Evolutionary conservation across 257 asterid genomes (phyloP).

Genomic region (Ehretia macrophylla): DNA sequence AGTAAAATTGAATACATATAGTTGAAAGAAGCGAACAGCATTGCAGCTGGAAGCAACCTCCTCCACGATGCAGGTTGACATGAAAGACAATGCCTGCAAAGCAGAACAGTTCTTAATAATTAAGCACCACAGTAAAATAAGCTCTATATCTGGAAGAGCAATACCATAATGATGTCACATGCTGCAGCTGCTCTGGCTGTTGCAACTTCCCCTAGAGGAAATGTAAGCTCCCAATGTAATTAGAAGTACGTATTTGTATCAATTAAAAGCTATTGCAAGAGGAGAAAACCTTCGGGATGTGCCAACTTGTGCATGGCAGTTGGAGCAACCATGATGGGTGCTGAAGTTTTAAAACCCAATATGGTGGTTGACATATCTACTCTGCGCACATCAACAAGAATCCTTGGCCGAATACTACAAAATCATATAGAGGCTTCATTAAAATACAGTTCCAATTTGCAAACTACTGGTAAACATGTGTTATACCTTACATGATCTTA

Average conservation of each 20-base stretch:
- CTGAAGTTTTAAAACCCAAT: slow-evolving; percentile 42
- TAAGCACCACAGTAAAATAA: not conserved
- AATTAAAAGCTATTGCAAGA: not conserved
- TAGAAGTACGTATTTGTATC: too few species aligned
- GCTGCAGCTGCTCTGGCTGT: slow-evolving; percentile 62
- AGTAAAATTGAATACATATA: slow-evolving; percentile 34
- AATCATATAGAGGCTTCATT: slow-evolving; percentile 2
- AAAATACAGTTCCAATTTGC: not conserved
- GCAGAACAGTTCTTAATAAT: not conserved
- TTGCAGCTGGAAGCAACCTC: slow-evolving; percentile 68
- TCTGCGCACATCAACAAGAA: slow-evolving; percentile 52
- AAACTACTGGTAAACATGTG: not conserved
- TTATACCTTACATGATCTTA: slow-evolving; percentile 39
- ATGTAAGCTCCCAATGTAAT: not conserved
- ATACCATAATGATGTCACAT: slow-evolving; percentile 57
- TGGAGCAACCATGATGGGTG: slow-evolving; percentile 58
- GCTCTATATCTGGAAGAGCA: not conserved
- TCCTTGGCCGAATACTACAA: slow-evolving; percentile 48
- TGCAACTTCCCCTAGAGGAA: slow-evolving; percentile 53
- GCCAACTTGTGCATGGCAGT: slow-evolving; percentile 49
- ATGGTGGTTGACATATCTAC: slow-evolving; percentile 45
- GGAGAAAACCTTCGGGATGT: slow-evolving; percentile 44
- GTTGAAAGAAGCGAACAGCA: slow-evolving; percentile 62
- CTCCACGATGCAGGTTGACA: slow-evolving; percentile 47
- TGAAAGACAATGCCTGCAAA: slow-evolving; percentile 46